Base-by-base conservation (phyloP, 2,329 filamentous ascomycete species). In the Erysiphe pulchra region DNA sequence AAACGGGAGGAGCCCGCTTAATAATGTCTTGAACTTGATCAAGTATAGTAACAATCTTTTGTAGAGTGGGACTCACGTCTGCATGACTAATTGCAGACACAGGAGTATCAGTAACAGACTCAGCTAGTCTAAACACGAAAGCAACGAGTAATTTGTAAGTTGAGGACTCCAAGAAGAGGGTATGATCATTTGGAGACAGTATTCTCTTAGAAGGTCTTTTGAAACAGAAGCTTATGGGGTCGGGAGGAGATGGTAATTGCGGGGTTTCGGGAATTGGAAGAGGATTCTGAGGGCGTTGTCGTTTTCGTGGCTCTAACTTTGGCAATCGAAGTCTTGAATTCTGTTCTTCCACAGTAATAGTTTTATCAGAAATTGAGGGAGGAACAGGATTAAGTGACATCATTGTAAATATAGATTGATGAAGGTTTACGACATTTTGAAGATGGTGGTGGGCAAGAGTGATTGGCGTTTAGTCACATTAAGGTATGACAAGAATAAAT, bases 41-140 rank as follows among this genome's bases (percentile, higher is more conserved):
- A 11, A 98, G 67, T 17, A 94, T 73, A 14, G 61, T 57, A 36
- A 92, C 60, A 31, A 95, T 71, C 13, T 70, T 68, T 48, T 65
- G 64, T 46, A 92, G 65, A 3, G 68, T 61, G 14, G 68, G 63
- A 51, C 77, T 74, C n/a, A 75, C 61, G 39, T 71, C 65, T 32
- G 53, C 52, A n/a, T 70, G 64, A 24, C 68, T 66, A 48, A 74
- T 62, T 6, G 77, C 65, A 2, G 78, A 79, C 50, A 79, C 70
- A 7, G 79, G 73, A 28, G 67, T 73, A 56, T 81, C 76, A 44
- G 74, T 65, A 40, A 93, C 81, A 4, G 80, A 75, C 55, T 94
- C 86, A 40, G 85, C 77, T 18, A 98, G 73, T 10, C 73, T 72
- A 61, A 93, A 94, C 50, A 94, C 69, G 63, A 93, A 98, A 17